Conservation (phyloP, 2,329 filamentous ascomycete genomes). For the Dichotomopilus funicola region DNA sequence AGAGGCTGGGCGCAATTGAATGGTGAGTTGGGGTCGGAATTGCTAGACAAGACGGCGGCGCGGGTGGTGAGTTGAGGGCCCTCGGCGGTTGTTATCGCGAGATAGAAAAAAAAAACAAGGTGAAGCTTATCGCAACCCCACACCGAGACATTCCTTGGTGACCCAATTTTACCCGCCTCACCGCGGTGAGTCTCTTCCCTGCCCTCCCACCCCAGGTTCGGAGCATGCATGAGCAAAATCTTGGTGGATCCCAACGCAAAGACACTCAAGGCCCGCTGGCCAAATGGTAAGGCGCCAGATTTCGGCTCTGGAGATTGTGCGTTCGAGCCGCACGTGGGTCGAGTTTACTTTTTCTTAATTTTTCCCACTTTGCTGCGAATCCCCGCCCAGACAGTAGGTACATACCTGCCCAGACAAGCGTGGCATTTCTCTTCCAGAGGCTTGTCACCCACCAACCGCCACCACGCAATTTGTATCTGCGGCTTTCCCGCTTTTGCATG, state of each 20-base stretch:
- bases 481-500: neutral
- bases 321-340: slow-evolving; percentile 26
- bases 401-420: too few species aligned
- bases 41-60: too few species aligned
- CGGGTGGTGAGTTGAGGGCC: neutral
- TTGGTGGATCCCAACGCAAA: neutral
- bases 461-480: neutral
- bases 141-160: slow-evolving; percentile 2
- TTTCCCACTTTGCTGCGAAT: neutral
- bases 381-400: too few species aligned
- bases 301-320: slow-evolving; percentile 27
- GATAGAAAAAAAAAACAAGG: slow-evolving; percentile 14
- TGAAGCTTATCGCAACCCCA: slow-evolving; percentile 14
- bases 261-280: slow-evolving; percentile 21
- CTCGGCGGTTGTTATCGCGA: slow-evolving; percentile 16
- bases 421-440: too few species aligned
- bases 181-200: neutral
- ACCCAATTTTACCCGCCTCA: slow-evolving; percentile 17
- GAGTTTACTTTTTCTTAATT: slow-evolving; percentile 11
- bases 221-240: neutral
- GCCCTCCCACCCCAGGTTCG: neutral
- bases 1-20: neutral
- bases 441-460: neutral
- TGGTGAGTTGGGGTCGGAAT: neutral
- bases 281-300: slow-evolving; percentile 27